Conservation (phyloP, 202 grass and related monocot species). For the Carex arenaria region DNA sequence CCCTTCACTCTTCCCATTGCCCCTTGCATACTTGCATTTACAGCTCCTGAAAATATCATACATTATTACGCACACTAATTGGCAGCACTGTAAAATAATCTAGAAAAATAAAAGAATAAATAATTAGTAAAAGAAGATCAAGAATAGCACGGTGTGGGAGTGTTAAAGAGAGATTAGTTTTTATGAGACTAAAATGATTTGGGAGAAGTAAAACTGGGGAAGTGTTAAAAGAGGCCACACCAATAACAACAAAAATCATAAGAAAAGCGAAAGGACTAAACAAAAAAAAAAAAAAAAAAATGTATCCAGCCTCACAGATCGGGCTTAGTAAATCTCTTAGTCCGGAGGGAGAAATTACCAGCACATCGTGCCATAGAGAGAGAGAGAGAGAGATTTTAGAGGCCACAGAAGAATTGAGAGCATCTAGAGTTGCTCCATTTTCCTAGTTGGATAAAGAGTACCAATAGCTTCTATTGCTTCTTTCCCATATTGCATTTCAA, state of each 20-base stretch:
- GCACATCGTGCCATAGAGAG: too few species aligned
- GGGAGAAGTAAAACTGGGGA: too few species aligned
- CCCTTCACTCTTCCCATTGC: constrained; percentile 68
- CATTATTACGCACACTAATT: constrained; percentile 11
- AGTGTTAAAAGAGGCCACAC: background rate
- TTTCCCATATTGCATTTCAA: background rate
- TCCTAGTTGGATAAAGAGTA: too few species aligned
- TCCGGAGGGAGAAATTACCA: too few species aligned
- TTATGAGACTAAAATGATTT: background rate
- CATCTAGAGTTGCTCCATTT: too few species aligned
- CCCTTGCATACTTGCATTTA: constrained; percentile 61
- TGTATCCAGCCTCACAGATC: background rate
- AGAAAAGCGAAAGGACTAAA: background rate
- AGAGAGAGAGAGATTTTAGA: too few species aligned
- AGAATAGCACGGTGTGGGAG: background rate
- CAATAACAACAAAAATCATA: background rate
- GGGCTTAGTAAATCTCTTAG: too few species aligned
- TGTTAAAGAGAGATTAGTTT: background rate
- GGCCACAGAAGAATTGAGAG: too few species aligned
- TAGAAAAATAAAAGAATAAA: constrained; percentile 4
- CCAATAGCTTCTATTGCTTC: background rate
- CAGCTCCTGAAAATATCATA: constrained; percentile 56
- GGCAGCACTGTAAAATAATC: constrained; percentile 13
- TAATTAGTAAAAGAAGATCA: background rate
- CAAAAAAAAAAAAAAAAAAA: constrained; percentile 18